Conservation (phyloP, 345 rosid genomes). For the Citrus hindsii region DNA sequence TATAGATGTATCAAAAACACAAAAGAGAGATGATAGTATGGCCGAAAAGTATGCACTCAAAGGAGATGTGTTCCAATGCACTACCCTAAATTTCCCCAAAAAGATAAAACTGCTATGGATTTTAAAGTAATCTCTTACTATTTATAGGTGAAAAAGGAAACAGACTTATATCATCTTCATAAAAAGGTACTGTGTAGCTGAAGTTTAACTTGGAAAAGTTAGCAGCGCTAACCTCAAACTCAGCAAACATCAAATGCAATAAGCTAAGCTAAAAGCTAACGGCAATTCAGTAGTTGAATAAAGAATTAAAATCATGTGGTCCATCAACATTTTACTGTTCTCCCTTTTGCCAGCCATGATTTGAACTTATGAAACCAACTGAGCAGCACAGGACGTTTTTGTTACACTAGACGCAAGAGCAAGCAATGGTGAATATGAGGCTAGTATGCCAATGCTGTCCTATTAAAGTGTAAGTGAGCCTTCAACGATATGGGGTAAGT, state of each 20-base stretch:
- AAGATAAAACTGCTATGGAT: neutral
- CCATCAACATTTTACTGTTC: neutral
- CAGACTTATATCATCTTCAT: neutral
- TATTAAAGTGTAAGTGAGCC: neutral
- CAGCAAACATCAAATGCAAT: neutral
- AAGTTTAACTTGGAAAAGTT: neutral
- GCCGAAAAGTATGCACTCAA: neutral
- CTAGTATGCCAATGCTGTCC: neutral
- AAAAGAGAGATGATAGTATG: neutral
- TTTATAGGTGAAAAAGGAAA: neutral
- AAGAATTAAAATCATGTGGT: neutral
- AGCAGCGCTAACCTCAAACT: too few species aligned
- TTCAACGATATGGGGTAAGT: neutral
- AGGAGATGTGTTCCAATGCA: neutral
- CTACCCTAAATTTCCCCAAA: neutral
- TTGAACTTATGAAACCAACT: neutral
- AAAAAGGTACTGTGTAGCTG: neutral
- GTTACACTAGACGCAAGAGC: neutral
- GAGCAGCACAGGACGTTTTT: neutral
- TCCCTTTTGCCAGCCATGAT: neutral
- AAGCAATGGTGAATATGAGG: neutral
- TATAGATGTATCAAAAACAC: neutral
- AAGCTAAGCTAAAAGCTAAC: neutral
- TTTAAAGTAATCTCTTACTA: neutral
- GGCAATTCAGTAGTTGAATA: neutral